A percentile compares a stretch with the other conserved stretches of the same genome.
Evolutionary conservation across 495 filamentous ascomycete species (phyloP).

Genomic region (Podospora australis): DNA sequence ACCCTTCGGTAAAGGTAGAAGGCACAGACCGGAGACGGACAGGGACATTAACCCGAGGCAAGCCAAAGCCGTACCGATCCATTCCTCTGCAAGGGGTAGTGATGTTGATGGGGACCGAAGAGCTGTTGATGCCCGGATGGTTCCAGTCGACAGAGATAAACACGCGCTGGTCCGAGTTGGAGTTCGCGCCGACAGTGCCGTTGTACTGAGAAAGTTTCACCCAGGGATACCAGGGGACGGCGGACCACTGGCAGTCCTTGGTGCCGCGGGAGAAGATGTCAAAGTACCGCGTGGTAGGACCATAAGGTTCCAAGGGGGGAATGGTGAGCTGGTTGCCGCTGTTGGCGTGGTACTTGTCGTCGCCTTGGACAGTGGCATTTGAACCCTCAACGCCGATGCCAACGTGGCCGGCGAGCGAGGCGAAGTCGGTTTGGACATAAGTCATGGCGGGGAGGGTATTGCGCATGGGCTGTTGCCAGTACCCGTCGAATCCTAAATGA

Average conservation of each 20-base stretch:
- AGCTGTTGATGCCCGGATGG: slow-evolving; percentile 38
- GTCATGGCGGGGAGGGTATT: slow-evolving; percentile 56
- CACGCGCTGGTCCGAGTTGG: slow-evolving; percentile 49
- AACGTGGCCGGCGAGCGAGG: slow-evolving; percentile 54
- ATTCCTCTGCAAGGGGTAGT: slow-evolving; percentile 43
- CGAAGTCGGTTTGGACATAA: slow-evolving; percentile 51
- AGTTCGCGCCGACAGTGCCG: slow-evolving; percentile 47
- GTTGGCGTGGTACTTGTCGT: slow-evolving; percentile 58
- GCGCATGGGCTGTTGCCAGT: slow-evolving; percentile 68
- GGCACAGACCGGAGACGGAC: slow-evolving; percentile 49
- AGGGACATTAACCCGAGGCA: slow-evolving; percentile 53
- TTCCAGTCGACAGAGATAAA: slow-evolving; percentile 58
- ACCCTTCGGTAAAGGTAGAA: slow-evolving; percentile 50
- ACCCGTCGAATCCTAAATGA: slow-evolving; percentile 46
- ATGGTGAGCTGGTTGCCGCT: slow-evolving; percentile 49
- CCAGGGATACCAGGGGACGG: slow-evolving; percentile 47
- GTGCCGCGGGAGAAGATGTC: slow-evolving; percentile 63
- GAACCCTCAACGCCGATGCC: slow-evolving; percentile 59
- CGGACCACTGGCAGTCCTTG: slow-evolving; percentile 49
- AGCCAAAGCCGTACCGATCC: slow-evolving; percentile 45
- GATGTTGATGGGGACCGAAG: slow-evolving; percentile 48
- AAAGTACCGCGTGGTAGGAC: slow-evolving; percentile 54
- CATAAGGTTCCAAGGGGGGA: slow-evolving; percentile 56
- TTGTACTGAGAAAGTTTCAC: slow-evolving; percentile 49
- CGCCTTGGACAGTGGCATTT: slow-evolving; percentile 60